Conservation (phyloP, 768 basidiomycete species). For the Mycena filopes region DNA sequence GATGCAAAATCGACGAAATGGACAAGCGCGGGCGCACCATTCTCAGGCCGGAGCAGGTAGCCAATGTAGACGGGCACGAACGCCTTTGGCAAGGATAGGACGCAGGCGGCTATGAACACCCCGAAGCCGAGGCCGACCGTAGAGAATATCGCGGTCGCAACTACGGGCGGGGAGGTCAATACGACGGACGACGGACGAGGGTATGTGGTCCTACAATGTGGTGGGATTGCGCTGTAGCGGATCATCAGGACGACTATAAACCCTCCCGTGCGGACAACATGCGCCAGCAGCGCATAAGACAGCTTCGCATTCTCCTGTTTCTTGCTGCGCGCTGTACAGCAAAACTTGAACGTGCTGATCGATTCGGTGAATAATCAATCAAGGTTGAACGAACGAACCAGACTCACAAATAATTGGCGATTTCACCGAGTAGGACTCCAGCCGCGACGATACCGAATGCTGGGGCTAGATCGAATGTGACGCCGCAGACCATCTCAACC, state of each 20-base stretch:
- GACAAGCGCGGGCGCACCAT: background rate
- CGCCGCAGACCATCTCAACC: conserved; percentile 9
- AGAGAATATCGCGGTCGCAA: conserved; percentile 23
- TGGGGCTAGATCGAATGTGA: conserved; percentile 18
- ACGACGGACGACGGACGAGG: background rate
- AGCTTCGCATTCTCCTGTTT: conserved; percentile 54
- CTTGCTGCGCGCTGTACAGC: conserved; percentile 61
- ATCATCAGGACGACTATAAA: conserved; percentile 67
- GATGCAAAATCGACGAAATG: too few relatives aligned
- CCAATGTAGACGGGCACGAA: conserved; percentile 19
- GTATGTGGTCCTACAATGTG: conserved; percentile 15
- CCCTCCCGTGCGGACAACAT: conserved; percentile 73
- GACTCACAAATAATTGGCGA: conserved; percentile 20
- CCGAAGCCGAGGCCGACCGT: conserved; percentile 21
- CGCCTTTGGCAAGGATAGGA: conserved; percentile 17
- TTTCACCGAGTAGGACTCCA: conserved; percentile 26
- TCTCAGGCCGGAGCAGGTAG: conserved; percentile 10
- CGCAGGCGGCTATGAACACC: conserved; percentile 9
- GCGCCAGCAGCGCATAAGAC: conserved; percentile 47
- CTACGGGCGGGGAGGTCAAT: background rate
- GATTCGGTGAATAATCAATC: too few relatives aligned
- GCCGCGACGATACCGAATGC: conserved; percentile 18
- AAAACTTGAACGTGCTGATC: conserved; percentile 46
- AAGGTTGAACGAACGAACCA: background rate
- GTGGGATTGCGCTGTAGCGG: conserved; percentile 54